Base-by-base conservation (phyloP, 345 rosid genomes). In the Durio zibethinus region DNA sequence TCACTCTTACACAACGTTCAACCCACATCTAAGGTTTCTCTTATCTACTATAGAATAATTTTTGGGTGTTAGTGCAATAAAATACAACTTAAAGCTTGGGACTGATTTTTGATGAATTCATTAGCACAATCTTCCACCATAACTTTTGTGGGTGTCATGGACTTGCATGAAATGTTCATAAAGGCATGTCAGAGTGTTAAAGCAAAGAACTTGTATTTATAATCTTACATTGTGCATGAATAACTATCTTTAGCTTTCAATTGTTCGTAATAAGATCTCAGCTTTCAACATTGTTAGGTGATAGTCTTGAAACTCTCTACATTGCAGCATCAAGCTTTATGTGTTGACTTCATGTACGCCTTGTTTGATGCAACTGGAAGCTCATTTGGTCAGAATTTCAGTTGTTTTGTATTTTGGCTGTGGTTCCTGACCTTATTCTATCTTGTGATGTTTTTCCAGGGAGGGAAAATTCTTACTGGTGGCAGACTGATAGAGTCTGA, bases 401-500 rank as follows among this genome's bases (percentile, higher is more conserved):
- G 7, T 33, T 20, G 38, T 16, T 50, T 4, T 4, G 4, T 50
- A 36, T 72, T 35, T 53, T n/a, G 40, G 43, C 12, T 48, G 53
- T 48, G 42, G n/a, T 33, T 71, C 38, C 29, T 74, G 40, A 74
- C 67, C 12, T 74, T 74, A 8, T 59, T 40, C 31, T 56, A 20
- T 31, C 56, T 15, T 40, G 31, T 77, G 62, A 40, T 78, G 36
- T 63, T 76, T n/a, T 82, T 72, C 62, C 90, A 96, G 99, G 99
- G 97, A 16, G 98, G 98, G 45, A 93, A 87, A 84, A 87, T 93
- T 77, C 86, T 96, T 50, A 87, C 92, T 0, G 99, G 99, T 0
- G 99, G 99, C 57, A 84, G 85, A 18, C 81, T 81, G 70, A 79
- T 93, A 20, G 91, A 89, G 64, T 82, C 90, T 2, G 91, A 90